Evolutionary conservation across 441 rosid species (phyloP), one percentile per base, ranked within the genome.

Genomic region (Eruca vesicaria): DNA sequence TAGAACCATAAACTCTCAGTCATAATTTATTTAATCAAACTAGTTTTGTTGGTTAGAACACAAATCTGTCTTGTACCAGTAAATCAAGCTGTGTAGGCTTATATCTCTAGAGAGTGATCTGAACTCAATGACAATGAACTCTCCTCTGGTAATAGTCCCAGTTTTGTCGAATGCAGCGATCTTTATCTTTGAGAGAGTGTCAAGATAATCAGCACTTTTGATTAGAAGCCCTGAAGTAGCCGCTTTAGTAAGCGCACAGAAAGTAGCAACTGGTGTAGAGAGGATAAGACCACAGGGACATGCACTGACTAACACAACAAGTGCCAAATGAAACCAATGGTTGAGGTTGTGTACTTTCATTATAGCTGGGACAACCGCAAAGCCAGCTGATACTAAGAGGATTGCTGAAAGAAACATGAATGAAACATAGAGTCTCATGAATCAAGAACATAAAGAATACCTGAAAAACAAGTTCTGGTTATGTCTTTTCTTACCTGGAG

Each of bases 251-350:
- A 95, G 96, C 20, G 96, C 95, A 77, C 99, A 95, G 81, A 89
- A 93, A 8, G 89, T 93, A 41, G 89, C 98, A 52, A 92, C 92
- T 4, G 99, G 99, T 15, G 99, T 95, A 23, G 99, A 95, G 62
- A 95, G 88, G 53, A 95, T 79, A 16, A 95, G 91, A 4, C 91
- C 93, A 75, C 99, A 92, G 0, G 98, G 99, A 61, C 99, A 95
- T 57, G 91, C 93, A 58, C 99, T 91, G 19, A 95, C 99, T 72
- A 95, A 72, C 29, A 89, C 87, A 21, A 95, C 99, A 63, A 92
- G 35, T 50, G 98, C 96, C 57, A 95, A 78, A 64, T 85, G 88
- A 53, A 92, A 76, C 97, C 97, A 92, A 10, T 83, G 81, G 8
- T 63, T 78, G 18, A 28, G 80, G 74, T 91, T 77, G 2, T 76